Evolutionary conservation across 2,329 filamentous ascomycete species (phyloP), one percentile per base, ranked within the genome.

Genomic region (Colletotrichum spinosum): DNA sequence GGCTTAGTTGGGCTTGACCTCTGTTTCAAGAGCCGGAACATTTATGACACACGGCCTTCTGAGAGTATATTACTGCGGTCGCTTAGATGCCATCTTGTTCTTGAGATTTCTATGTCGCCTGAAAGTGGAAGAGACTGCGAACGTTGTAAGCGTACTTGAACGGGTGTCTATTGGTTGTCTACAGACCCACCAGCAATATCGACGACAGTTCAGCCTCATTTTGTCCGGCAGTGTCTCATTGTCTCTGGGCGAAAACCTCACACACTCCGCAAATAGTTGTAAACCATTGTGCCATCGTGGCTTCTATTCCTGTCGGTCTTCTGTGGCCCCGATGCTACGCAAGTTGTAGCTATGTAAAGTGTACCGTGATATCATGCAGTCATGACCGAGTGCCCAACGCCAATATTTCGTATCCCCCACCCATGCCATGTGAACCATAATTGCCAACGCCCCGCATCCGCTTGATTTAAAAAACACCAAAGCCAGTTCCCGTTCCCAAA

Each of bases 271-370:
- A 25, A 25, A 25, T 1, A 25, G 4, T 25, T n/a, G 42, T 44
- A n/a, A 8, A 7, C 39, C 34, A 54, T 60, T 60, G 55, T 41
- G 44, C 44, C 44, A 10, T 10, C 5, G 9, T 8, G 44, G 44
- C 49, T 49, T 66, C 58, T 63, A 62, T 62, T 56, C n/a, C 5
- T 55, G 38, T 66, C 59, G 63, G 63, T 63, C 13, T 11, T 35
- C 63, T 66, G 59, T 63, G 49, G 41, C 8, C 63, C 63, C 59
- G 58, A 56, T 59, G 37, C 25, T 5, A 35, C 13, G 38, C 42
- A 25, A 25, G 13, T 35, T 5, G n/a, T 48, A 10, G 45, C 25
- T 2, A 34, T 12, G 9, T 48, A n/a, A 37, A 39, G 50, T 45
- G 42, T 65, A 44, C 17, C 53, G 53, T 66, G 9, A 39, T 57